phyloP scores from a whole-genome alignment of 1,284 basidiomycete species.

The Neotropicomus parvogracilis region DNA sequence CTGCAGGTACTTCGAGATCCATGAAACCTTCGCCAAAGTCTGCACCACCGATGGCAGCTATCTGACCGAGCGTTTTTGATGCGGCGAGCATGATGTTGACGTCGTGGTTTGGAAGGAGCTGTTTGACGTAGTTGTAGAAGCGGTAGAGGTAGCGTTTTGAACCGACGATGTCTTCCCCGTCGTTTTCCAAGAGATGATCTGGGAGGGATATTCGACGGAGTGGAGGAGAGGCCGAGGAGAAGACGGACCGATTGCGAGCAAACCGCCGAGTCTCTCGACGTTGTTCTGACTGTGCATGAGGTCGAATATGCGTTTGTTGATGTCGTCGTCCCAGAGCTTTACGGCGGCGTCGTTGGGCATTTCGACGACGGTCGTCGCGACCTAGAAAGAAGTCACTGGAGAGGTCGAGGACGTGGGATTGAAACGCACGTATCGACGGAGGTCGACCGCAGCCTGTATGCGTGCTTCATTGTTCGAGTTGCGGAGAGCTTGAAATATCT shows the following conservation, averaged over 20 bases:
- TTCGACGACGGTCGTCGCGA: slow-evolving; percentile 66
- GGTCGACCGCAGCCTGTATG: slow-evolving; percentile 59
- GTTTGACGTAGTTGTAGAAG: slow-evolving; percentile 90
- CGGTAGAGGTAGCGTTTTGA: slow-evolving; percentile 76
- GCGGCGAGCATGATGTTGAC: slow-evolving; percentile 86
- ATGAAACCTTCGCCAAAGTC: slow-evolving; percentile 85
- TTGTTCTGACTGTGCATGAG: slow-evolving; percentile 77
- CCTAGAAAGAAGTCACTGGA: slow-evolving; percentile 44
- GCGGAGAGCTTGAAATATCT: slow-evolving; percentile 64
- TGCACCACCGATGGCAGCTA: slow-evolving; percentile 76
- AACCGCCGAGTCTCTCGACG: slow-evolving; percentile 75
- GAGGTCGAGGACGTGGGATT: slow-evolving; percentile 1
- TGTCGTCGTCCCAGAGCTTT: slow-evolving; percentile 79
- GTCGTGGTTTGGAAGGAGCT: slow-evolving; percentile 79
- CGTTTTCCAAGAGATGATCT: slow-evolving; percentile 71
- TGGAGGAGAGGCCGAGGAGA: slow-evolving; percentile 12
- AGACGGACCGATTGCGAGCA: slow-evolving; percentile 73
- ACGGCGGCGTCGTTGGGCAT: slow-evolving; percentile 73
- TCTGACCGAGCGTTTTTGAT: slow-evolving; percentile 80
- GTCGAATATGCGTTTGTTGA: slow-evolving; percentile 77
- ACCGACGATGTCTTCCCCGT: slow-evolving; percentile 73
- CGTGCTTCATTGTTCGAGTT: slow-evolving; percentile 61
- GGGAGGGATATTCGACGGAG: slow-evolving; percentile 17
- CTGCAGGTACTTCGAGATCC: slow-evolving; percentile 79
- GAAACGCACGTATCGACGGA: slow-evolving; percentile 64